A percentile compares a stretch with the other conserved stretches of the same genome.
These are phyloP conservation scores for Debaryomyces subglobosus DNA, from an alignment of 1,139 yeast genomes.

Conservation along the genomic window DNA sequence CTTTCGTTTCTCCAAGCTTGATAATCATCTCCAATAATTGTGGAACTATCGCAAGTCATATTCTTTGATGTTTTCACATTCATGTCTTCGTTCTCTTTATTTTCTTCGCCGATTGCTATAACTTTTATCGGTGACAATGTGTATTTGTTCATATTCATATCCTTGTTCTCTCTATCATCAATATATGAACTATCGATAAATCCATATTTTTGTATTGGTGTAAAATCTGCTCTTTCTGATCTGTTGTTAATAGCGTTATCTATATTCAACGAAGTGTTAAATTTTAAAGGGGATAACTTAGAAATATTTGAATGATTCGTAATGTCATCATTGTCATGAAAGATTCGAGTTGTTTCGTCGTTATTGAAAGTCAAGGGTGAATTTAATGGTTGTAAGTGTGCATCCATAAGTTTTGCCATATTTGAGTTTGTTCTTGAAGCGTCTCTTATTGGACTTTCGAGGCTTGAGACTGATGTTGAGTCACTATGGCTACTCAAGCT, in stretches of 20 bases:
- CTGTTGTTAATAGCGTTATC: background rate
- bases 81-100: slow-evolving; percentile 17
- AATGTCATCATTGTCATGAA: slow-evolving; percentile 11
- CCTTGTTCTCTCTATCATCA: slow-evolving; percentile 15
- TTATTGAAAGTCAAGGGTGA: slow-evolving; percentile 27
- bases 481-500: slow-evolving; percentile 15
- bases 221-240: slow-evolving; percentile 9
- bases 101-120: slow-evolving; percentile 11
- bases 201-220: slow-evolving; percentile 17
- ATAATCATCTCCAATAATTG: slow-evolving; percentile 47
- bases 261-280: slow-evolving; percentile 12
- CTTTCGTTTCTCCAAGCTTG: slow-evolving; percentile 45
- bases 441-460: slow-evolving; percentile 23
- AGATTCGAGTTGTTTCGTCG: slow-evolving; percentile 4
- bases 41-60: slow-evolving; percentile 38
- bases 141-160: slow-evolving; percentile 12
- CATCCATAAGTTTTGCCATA: slow-evolving; percentile 16
- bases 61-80: slow-evolving; percentile 20
- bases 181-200: slow-evolving; percentile 8
- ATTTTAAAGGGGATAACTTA: slow-evolving; percentile 24
- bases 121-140: slow-evolving; percentile 29
- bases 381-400: slow-evolving; percentile 34
- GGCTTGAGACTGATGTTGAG: slow-evolving; percentile 12
- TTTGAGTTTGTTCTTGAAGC: slow-evolving; percentile 15
- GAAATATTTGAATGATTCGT: slow-evolving; percentile 13